Percentiles rank a stretch among this genome's conserved stretches.
phyloP scores from a whole-genome alignment of 257 asterid genomes.

The Primulina eburnea region DNA sequence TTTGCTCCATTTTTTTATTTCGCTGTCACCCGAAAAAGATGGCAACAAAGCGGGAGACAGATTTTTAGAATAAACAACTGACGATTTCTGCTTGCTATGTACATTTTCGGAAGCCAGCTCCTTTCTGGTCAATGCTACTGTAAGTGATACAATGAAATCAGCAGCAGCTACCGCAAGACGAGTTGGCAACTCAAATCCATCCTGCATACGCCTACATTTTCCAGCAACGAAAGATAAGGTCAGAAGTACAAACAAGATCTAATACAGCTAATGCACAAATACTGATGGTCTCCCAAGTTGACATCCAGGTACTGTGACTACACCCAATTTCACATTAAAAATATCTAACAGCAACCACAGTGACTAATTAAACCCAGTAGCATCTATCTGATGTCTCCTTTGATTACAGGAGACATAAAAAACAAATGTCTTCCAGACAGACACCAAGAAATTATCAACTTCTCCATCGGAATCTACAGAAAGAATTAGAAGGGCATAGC shows the following conservation, averaged over 20 bases:
- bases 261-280: not conserved
- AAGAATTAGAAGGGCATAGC: constrained; percentile 9
- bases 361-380: not conserved
- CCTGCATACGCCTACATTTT: constrained; percentile 63
- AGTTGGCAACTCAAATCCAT: constrained; percentile 87
- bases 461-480: not conserved
- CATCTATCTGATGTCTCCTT: not conserved
- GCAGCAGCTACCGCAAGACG: constrained; percentile 92
- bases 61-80: constrained; percentile 30
- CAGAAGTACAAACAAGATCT: constrained; percentile 15
- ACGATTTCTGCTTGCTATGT: constrained; percentile 43
- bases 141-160: constrained; percentile 68
- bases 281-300: not conserved
- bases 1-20: constrained; percentile 34
- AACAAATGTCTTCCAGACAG: not conserved
- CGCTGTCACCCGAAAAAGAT: constrained; percentile 32
- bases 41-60: constrained; percentile 35
- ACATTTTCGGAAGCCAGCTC: constrained; percentile 36
- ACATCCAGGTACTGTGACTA: not conserved
- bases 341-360: not conserved
- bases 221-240: constrained; percentile 30
- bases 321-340: not conserved
- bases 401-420: not conserved
- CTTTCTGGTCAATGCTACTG: constrained; percentile 63
- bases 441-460: not conserved